Evolutionary conservation across 2,329 filamentous ascomycete genomes (phyloP).

Genomic region (Elsinoe fawcettii): DNA sequence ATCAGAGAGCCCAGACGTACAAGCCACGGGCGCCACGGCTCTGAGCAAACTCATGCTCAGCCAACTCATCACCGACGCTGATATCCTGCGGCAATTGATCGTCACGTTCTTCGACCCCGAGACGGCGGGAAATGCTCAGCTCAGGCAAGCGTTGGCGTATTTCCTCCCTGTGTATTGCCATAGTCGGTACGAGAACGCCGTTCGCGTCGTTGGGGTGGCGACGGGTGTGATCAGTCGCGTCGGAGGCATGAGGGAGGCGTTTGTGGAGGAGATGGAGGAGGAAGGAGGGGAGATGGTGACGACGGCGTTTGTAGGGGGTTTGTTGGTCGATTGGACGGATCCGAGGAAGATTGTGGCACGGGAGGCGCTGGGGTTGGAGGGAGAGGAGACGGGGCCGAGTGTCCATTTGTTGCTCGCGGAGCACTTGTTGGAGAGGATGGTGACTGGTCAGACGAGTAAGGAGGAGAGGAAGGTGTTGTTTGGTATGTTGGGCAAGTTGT

Average conservation of each 20-base stretch:
- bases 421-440: constrained; percentile 67
- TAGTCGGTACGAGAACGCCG: constrained; percentile 71
- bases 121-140: constrained; percentile 68
- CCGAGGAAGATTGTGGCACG: constrained; percentile 59
- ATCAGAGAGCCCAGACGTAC: constrained; percentile 63
- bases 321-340: constrained; percentile 91
- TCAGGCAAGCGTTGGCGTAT: constrained; percentile 82
- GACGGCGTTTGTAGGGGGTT: constrained; percentile 68
- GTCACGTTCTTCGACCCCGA: constrained; percentile 82
- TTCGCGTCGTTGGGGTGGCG: constrained; percentile 67
- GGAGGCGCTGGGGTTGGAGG: constrained; percentile 34
- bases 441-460: constrained; percentile 56
- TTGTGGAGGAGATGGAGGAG: constrained; percentile 53
- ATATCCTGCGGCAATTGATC: constrained; percentile 74
- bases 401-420: constrained; percentile 72
- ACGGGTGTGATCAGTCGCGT: constrained; percentile 69
- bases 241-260: constrained; percentile 30
- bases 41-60: constrained; percentile 81
- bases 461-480: constrained; percentile 81
- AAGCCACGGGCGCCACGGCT: constrained; percentile 71
- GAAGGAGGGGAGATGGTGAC: constrained; percentile 69
- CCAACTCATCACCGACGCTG: constrained; percentile 62
- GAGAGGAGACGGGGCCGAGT: constrained; percentile 56
- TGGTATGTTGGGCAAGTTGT: constrained; percentile 71
- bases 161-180: constrained; percentile 94